Conservation (phyloP, 2,329 filamentous ascomycete genomes). For the Ophiostoma sp. region DNA sequence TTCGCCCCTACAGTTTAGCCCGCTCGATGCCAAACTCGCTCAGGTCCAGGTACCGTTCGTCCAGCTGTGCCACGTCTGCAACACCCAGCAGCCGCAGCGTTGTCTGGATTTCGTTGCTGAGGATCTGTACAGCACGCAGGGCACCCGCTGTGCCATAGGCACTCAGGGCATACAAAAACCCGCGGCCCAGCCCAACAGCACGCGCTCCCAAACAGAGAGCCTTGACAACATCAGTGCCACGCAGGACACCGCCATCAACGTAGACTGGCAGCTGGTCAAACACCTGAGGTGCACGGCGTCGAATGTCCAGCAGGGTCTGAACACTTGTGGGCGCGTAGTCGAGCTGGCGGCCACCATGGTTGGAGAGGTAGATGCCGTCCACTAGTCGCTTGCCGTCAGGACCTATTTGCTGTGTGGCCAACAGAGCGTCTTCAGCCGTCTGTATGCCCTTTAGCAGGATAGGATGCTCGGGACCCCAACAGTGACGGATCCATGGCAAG, state of each 20-base stretch:
- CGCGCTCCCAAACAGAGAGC: constrained; percentile 49
- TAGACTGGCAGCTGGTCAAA: constrained; percentile 47
- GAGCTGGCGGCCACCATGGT: constrained; percentile 54
- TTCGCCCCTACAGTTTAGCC: constrained; percentile 2
- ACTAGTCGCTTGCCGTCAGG: constrained; percentile 33
- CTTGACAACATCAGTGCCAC: constrained; percentile 51
- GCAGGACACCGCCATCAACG: constrained; percentile 49
- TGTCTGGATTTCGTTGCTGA: constrained; percentile 27
- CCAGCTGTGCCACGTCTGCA: constrained; percentile 12
- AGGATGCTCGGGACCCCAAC: constrained; percentile 55
- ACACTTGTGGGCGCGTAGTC: constrained; percentile 48
- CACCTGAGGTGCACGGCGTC: constrained; percentile 44
- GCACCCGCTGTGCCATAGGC: constrained; percentile 39
- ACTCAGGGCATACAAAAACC: constrained; percentile 56
- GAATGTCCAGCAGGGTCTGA: constrained; percentile 48
- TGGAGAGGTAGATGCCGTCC: constrained; percentile 50
- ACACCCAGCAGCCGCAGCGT: constrained; percentile 25
- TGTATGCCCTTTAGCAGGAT: constrained; percentile 40
- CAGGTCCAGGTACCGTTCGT: constrained; percentile 21
- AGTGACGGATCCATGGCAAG: constrained; percentile 53
- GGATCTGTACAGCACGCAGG: constrained; percentile 38
- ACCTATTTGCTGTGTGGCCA: constrained; percentile 40
- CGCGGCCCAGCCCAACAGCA: constrained; percentile 50
- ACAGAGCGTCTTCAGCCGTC: constrained; percentile 36
- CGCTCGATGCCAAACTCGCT: not conserved